Evolutionary conservation across 1,139 yeast genomes (phyloP), one percentile per base, ranked within the genome.

Genomic region (Magnusiomyces magnusii): DNA sequence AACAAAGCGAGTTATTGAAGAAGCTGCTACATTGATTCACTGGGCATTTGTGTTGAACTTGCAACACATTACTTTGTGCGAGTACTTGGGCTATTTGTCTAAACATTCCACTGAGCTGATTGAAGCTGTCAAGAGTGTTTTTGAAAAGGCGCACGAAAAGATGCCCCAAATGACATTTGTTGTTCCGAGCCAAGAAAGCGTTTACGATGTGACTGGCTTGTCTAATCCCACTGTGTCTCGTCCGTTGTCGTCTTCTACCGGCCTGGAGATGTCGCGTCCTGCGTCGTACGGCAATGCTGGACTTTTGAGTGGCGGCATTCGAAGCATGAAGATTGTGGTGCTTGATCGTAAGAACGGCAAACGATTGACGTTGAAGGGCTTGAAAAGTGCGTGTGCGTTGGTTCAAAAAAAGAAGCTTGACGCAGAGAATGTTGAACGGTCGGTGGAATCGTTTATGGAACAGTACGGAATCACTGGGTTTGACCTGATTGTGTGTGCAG

Each of bases 11-110:
- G 55, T 67, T 15, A 27, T 63, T n/a, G 58, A 61, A 10, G 66
- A 66, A 42, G 63, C 65, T n/a, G 59, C 63, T n/a, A 62, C 61
- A 24, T 54, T 67, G 52, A 61, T 67, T 19, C 58, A 62, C 19
- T 62, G 64, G 61, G 57, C 64, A 7, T 47, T 62, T 2, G 57
- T 58, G 24, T 60, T 65, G 10, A 53, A 60, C 1, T 49, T 68
- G 25, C 57, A 58, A 10, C 56, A 61, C 17, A 57, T 69, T 36
- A 62, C 66, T 17, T 56, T 69, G 31, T 67, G 63, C 54, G 71
- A 68, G 52, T 53, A 65, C 17, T 39, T 58, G 1, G 69, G 68
- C 1, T 52, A 51, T 1, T 47, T 66, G 31, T 55, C 52, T 47
- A 28, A 57, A 19, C 58, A 62, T 51, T 55, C 61, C 31, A 59